Base-by-base conservation (phyloP, 495 filamentous ascomycete species). In the Talaromyces nanjingensis region DNA sequence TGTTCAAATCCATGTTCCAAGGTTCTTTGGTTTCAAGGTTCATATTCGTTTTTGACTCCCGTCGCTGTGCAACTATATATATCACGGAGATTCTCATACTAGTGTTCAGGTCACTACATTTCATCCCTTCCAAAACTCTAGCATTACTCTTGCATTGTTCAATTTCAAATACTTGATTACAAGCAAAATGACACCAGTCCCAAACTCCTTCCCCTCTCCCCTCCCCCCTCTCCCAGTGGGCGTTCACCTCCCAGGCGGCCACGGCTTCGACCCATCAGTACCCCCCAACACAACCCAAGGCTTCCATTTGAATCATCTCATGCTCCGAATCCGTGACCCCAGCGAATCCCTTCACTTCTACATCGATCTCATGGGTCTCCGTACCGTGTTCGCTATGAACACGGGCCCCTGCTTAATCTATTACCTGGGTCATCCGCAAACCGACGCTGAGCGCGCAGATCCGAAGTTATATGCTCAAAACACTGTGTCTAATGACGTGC, bases 221-320 rank as follows among this genome's bases (percentile, higher is more conserved):
- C 45, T 49, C 6, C 45, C 45, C 18, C 45, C 45, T 20, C 45
- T 49, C 16, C 45, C 45, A 6, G 45, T 49, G 45, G 45, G 45
- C 5, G 22, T 3, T 22, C 45, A 49, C 72, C 67, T 66, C 61
- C 70, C 71, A 45, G 72, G 70, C 54, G 72, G 73, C 57, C 65
- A 65, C 68, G 67, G 70, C 67, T 58, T 65, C 37, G 66, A 68
- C 63, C 65, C 67, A 69, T 66, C 73, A 63, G 67, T 74, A 62
- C 31, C 68, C 71, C 53, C 67, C 52, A 57, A 66, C 64, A 63
- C 74, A 59, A 83, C 79, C 39, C 34, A 65, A 25, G 68, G 72
- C 63, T 81, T 76, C 73, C 74, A 71, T 60, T 68, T 81, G 18
- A 82, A 81, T 69, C 80, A 83, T 66, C 62, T 76, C 63, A 74